Evolutionary conservation across 805 yeast genomes (phyloP), one percentile per base, ranked within the genome.

Genomic region (Wickerhamomyces pijperi): DNA sequence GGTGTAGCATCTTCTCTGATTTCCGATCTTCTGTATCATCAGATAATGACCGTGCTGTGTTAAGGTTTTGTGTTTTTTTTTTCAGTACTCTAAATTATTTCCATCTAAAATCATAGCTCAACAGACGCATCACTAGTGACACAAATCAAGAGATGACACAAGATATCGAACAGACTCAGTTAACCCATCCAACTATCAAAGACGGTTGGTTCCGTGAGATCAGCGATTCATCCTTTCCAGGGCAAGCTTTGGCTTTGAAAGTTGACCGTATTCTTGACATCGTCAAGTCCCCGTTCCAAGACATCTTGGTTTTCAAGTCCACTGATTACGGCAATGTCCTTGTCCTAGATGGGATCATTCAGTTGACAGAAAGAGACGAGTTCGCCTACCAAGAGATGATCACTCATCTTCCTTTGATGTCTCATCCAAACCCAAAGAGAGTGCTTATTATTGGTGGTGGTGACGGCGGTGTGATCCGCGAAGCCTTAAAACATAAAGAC

Each of bases 391-490:
- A 87, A 62, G 97, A 87, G 57, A 76, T 85, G 78, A 88, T 87
- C 45, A 65, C 94, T 3, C 94, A 88, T 58, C 60, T 85, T 21
- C 88, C 96, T 4, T 53, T 88, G 41, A 76, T 78, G 72, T 63
- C 84, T 11, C 97, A 87, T 61, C 74, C 75, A 3, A 53, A 67
- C 33, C 96, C 97, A 2, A 73, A 72, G 49, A 72, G 69, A 39
- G 94, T 86, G 9, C 70, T 87, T 38, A 92, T 87, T 23, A 83
- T 87, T 50, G 97, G 97, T 20, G 97, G 97, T 19, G 97, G 97
- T 34, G 97, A 87, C 58, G 95, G 97, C 46, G 97, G 97, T 44
- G 95, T 87, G 17, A 63, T 88, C 29, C 72, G 97, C 51, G 97
- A 87, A 58, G 78, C 84, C 15, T 75, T 85, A 35, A 88, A 87